Evolutionary conservation across 2,329 filamentous ascomycete species (phyloP), one percentile per base, ranked within the genome.

Genomic region (Corinectria fuckeliana): DNA sequence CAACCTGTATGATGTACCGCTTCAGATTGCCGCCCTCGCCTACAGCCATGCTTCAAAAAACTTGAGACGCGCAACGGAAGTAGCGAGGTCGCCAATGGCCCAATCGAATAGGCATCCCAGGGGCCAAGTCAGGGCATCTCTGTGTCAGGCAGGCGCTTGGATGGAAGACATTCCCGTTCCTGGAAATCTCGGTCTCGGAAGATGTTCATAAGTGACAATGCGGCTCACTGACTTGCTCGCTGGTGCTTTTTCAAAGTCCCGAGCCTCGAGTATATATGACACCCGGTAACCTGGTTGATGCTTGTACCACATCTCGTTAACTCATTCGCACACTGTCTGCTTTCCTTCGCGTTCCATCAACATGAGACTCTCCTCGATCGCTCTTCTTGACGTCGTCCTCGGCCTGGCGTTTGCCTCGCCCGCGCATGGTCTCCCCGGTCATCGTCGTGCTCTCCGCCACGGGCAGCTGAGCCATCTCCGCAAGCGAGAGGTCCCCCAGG

Each of bases 401-500:
- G 61, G 63, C 50, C 32, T 65, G 48, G 60, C 61, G 38, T 18
- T 57, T 28, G 67, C 67, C 16, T 56, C 56, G n/a, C 66, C 65
- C 25, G 39, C 61, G 13, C 49, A 48, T 25, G 11, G 47, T 10
- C 48, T 50, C 30, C 60, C 57, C 41, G 16, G 30, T 16, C 28
- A 49, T 26, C 32, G 26, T 23, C 41, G 28, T 23, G 14, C 18
- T 9, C n/a, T 14, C 11, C 36, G n/a, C 3, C 39, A 32, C 11
- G 10, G 34, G 21, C 41, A 26, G 26, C 1, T 10, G 13, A 32
- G 16, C 10, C 49, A 57, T 26, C 50, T 69, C 20, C 26, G 58
- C 30, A 68, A 66, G 50, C 68, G 69, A 16, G 81, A 86, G 69
- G 82, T 86, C 58, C 84, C 84, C 23, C 82, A 86, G 69, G 84